These are phyloP conservation scores for Candida sp. DNA, from an alignment of 1,139 yeast genomes.

Conservation along the genomic window DNA sequence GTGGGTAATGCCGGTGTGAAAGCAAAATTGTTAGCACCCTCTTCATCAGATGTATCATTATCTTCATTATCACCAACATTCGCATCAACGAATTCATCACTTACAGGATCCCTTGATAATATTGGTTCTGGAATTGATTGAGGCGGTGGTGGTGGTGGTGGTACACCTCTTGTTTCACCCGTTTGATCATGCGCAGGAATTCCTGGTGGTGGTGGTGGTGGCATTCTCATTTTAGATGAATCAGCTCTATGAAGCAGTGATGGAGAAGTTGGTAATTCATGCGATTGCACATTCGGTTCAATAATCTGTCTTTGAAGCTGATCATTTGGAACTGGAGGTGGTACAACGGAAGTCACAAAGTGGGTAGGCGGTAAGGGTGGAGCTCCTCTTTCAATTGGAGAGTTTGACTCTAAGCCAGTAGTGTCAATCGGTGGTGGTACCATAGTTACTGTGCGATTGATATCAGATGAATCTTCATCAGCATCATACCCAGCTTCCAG, in stretches of 20 bases:
- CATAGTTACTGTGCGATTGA: slow-evolving; percentile 12
- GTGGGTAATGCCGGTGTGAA: slow-evolving; percentile 7
- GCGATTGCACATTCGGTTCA: background rate
- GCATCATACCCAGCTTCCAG: slow-evolving; percentile 39
- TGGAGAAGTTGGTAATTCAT: background rate
- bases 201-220: slow-evolving; percentile 9
- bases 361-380: slow-evolving; percentile 16
- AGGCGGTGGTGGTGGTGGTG: background rate
- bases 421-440: slow-evolving; percentile 4
- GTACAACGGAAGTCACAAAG: slow-evolving; percentile 7
- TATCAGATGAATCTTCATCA: slow-evolving; percentile 40
- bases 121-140: slow-evolving; percentile 1
- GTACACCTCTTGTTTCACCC: background rate
- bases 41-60: slow-evolving; percentile 1
- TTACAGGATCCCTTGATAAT: background rate
- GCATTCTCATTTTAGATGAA: background rate
- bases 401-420: slow-evolving; percentile 12
- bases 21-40: slow-evolving; percentile 5
- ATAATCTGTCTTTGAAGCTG: background rate
- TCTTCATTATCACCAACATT: background rate
- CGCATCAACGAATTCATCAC: background rate
- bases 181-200: background rate
- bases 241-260: background rate
- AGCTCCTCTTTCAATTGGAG: slow-evolving; percentile 6
- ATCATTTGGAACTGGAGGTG: slow-evolving; percentile 11